A percentile compares a stretch with the other conserved stretches of the same genome.
Evolutionary conservation across 768 basidiomycete species (phyloP).

Genomic region (Amanita pseudoporphyria): DNA sequence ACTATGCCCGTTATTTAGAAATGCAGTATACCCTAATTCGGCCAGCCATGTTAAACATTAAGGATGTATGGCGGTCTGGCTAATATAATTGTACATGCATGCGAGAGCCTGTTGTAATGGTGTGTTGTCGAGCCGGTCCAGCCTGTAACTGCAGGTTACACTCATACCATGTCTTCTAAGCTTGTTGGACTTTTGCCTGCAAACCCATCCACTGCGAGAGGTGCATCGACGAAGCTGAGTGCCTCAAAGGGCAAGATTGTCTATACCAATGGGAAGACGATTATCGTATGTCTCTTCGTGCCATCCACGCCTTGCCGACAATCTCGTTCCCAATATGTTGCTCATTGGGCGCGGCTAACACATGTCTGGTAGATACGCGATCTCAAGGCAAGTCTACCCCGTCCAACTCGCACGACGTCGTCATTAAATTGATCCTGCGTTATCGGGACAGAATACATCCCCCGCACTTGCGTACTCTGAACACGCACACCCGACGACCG

Average conservation of each 20-base stretch:
- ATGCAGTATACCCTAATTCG: background rate
- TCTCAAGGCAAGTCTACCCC: conserved; percentile 62
- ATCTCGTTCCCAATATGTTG: background rate
- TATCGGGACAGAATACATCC: conserved; percentile 45
- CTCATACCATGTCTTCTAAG: conserved; percentile 38
- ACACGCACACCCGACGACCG: conserved; percentile 77
- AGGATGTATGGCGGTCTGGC: background rate
- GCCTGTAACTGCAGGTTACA: too few relatives aligned
- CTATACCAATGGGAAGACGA: conserved; percentile 76
- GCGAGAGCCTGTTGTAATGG: background rate
- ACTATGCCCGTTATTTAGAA: background rate
- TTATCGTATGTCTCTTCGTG: conserved; percentile 56
- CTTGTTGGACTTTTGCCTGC: conserved; percentile 46
- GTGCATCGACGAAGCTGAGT: conserved; percentile 63
- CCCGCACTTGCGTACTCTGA: conserved; percentile 61
- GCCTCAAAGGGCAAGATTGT: conserved; percentile 68
- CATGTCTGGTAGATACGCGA: conserved; percentile 57
- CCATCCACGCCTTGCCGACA: background rate
- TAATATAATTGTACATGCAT: background rate
- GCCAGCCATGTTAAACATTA: background rate
- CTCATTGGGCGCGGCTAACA: too few relatives aligned
- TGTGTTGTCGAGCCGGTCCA: background rate
- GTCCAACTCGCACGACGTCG: background rate
- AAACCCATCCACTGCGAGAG: conserved; percentile 60
- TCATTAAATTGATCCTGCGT: background rate